Evolutionary conservation across 371 early-diverging fungal genomes (phyloP), one percentile per base, ranked within the genome.

Genomic region (Globomyces sp.): DNA sequence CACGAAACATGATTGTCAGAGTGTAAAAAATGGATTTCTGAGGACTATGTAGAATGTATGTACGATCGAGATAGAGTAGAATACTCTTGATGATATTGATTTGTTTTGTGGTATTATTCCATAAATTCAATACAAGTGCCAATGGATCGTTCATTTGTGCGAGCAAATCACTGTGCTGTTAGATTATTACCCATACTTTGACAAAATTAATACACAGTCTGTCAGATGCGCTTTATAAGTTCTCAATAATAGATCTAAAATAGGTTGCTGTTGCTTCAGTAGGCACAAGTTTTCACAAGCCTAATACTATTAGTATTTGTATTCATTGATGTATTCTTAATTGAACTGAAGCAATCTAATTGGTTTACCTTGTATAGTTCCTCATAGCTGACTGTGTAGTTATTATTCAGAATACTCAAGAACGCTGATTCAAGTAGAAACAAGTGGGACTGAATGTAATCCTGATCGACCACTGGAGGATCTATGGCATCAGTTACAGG

Each of bases 31-130:
- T 72, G 2, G 91, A 89, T 47, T 82, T 68, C 37, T 84, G 80
- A 10, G 89, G 74, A 0, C 86, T 85, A 45, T 90, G 89, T 36
- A 94, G 77, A 3, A 92, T 87, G 72, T 91, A 94, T 2, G 92
- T 89, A 52, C 96, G 88, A 77, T 96, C 96, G 47, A 96, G 78
- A 68, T 93, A 93, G 69, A 94, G 83, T 71, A 95, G 94, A 9
- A 96, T 85, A 69, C 70, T 59, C 65, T 86, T 78, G 10, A 95
- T 79, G 44, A 83, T 78, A 39, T 62, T 67, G 70, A n/a, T 81
- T 79, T 2, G 87, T 85, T 61, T 83, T 78, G 43, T 80, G 86
- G 13, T 51, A 51, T 34, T 10, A 51, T 51, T 13, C 34, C 13
- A 13, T 34, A 13, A 13, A 13, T 51, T 4, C 34, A 51, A 13